phyloP scores from a whole-genome alignment of 441 rosid genomes.

The Erysimum cheiri region DNA sequence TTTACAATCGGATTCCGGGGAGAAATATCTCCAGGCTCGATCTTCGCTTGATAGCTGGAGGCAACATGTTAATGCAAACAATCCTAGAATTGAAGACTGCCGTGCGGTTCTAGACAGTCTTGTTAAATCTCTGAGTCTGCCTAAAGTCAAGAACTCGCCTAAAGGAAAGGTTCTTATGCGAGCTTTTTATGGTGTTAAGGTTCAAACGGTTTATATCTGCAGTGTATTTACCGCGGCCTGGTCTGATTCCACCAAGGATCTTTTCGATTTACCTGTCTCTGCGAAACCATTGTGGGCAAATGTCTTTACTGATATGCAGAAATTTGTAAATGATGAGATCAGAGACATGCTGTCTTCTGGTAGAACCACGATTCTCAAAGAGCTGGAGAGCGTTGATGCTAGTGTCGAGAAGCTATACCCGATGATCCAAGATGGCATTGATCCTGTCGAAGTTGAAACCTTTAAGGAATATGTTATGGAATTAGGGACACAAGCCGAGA shows the following conservation, averaged over 20 bases:
- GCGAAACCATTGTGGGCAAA: slow-evolving; percentile 59
- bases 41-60: slow-evolving; percentile 84
- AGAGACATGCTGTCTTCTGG: slow-evolving; percentile 51
- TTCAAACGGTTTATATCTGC: slow-evolving; percentile 74
- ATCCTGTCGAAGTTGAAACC: slow-evolving; percentile 40
- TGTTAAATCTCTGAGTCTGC: slow-evolving; percentile 62
- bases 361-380: slow-evolving; percentile 58
- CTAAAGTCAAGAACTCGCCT: slow-evolving; percentile 88
- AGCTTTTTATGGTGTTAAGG: slow-evolving; percentile 90
- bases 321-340: slow-evolving; percentile 55
- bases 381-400: slow-evolving; percentile 67
- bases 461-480: slow-evolving; percentile 49
- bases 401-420: slow-evolving; percentile 67
- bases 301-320: slow-evolving; percentile 62
- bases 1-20: slow-evolving; percentile 57
- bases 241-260: slow-evolving; percentile 66
- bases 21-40: slow-evolving; percentile 56
- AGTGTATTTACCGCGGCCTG: slow-evolving; percentile 76
- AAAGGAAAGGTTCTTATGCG: slow-evolving; percentile 91
- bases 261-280: slow-evolving; percentile 58
- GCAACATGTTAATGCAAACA: slow-evolving; percentile 63
- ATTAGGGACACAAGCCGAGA: slow-evolving; percentile 41
- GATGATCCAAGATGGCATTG: slow-evolving; percentile 63
- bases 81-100: slow-evolving; percentile 68
- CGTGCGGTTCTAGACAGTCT: slow-evolving; percentile 61